These are phyloP conservation scores for Scedosporium apiospermum DNA, from an alignment of 2,329 filamentous ascomycete genomes.

Conservation along the genomic window DNA sequence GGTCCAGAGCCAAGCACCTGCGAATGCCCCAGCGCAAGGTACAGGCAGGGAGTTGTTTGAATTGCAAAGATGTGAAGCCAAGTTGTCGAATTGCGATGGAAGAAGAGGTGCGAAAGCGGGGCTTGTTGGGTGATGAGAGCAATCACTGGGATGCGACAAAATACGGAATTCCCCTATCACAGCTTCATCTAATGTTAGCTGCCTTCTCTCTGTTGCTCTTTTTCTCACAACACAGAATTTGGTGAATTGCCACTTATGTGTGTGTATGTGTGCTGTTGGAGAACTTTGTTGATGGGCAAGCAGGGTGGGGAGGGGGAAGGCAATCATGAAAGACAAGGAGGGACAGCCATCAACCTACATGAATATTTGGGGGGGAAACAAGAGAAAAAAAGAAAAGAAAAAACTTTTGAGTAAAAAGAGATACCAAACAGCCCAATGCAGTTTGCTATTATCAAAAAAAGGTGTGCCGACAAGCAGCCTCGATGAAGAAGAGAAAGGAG, in stretches of 20 bases:
- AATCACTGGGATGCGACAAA: neutral
- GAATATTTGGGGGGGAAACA: neutral
- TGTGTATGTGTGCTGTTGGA: neutral
- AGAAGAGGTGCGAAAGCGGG: neutral
- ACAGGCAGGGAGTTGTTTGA: neutral
- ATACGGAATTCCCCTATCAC: neutral
- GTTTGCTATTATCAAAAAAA: neutral
- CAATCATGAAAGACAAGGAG: neutral
- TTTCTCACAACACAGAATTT: neutral
- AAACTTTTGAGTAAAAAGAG: neutral
- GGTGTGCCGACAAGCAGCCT: neutral
- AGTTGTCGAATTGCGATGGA: neutral
- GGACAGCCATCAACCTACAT: no score
- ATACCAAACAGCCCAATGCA: neutral
- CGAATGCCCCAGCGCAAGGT: conserved; percentile 2
- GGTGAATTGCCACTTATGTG: neutral
- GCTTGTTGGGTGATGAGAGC: neutral
- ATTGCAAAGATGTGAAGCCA: neutral
- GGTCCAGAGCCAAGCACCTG: neutral
- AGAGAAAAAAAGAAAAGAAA: neutral
- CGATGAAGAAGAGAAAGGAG: neutral
- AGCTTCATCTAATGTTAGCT: neutral
- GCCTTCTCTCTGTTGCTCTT: neutral
- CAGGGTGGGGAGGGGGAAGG: neutral
- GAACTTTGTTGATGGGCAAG: neutral